Evolutionary conservation across 1,284 basidiomycete species (phyloP).

Genomic region (Ustilago loliicola): DNA sequence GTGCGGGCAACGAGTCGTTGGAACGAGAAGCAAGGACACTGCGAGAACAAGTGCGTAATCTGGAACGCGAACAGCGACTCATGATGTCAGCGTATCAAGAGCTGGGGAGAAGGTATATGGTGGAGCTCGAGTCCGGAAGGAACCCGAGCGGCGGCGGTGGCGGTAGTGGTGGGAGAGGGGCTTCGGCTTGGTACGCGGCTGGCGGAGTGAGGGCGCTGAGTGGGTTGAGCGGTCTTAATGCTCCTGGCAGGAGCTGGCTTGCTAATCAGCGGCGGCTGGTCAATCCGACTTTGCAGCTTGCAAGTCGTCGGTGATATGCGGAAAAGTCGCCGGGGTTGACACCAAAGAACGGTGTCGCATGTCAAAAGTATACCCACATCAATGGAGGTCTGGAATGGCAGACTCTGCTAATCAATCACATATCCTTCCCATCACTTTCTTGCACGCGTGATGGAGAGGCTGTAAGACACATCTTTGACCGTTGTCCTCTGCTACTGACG

Average conservation of each 20-base stretch:
- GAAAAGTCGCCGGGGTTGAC: background rate
- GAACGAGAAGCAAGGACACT: constrained; percentile 37
- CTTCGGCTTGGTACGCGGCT: constrained; percentile 35
- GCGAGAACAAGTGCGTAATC: constrained; percentile 38
- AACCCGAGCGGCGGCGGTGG: constrained; percentile 40
- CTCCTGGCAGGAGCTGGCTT: constrained; percentile 44
- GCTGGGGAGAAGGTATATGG: constrained; percentile 49
- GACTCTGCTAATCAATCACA: constrained; percentile 1
- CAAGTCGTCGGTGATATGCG: constrained; percentile 23
- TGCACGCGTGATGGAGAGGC: too few species aligned
- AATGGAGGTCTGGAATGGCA: constrained; percentile 1
- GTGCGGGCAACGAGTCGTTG: constrained; percentile 25
- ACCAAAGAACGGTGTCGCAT: background rate
- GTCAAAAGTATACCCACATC: constrained; percentile 3
- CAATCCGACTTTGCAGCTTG: constrained; percentile 42
- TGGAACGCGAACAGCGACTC: constrained; percentile 51
- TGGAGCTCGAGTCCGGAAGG: constrained; percentile 49
- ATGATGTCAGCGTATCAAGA: constrained; percentile 55
- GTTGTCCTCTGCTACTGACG: too few species aligned
- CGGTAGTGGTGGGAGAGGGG: constrained; percentile 10
- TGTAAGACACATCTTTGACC: too few species aligned
- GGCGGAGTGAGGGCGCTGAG: constrained; percentile 37
- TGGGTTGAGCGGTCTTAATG: constrained; percentile 32
- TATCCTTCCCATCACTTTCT: too few species aligned
- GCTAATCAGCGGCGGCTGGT: constrained; percentile 31